Evolutionary conservation across 306 rosid genomes (phyloP).

Genomic region (Cicer chorassanicum): DNA sequence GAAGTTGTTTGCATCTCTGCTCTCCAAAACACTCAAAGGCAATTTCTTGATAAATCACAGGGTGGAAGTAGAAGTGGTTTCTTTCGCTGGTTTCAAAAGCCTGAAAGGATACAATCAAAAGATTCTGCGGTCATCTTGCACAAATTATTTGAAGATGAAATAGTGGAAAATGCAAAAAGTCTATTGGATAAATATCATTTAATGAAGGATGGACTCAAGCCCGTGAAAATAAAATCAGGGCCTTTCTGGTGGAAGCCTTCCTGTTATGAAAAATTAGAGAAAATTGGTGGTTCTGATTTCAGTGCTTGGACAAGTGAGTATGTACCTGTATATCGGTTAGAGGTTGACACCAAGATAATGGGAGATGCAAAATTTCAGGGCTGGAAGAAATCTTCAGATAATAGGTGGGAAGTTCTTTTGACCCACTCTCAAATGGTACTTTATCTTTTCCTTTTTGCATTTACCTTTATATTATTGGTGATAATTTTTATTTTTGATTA

Average conservation of each 20-base stretch:
- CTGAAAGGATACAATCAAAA: constrained; percentile 61
- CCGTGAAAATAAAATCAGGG: constrained; percentile 49
- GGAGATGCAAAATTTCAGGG: constrained; percentile 70
- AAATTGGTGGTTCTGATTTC: constrained; percentile 86
- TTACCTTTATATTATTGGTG: constrained; percentile 28
- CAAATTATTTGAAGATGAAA: constrained; percentile 73
- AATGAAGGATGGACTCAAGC: constrained; percentile 52
- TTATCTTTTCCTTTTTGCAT: constrained; percentile 50
- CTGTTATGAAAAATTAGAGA: constrained; percentile 66
- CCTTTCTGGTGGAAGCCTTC: constrained; percentile 73
- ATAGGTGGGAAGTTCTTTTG: constrained; percentile 84
- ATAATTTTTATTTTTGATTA: neutral
- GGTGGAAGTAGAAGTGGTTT: constrained; percentile 54
- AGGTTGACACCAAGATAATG: constrained; percentile 62
- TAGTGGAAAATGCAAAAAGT: constrained; percentile 78
- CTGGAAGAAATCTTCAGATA: constrained; percentile 69
- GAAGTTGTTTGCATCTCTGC: constrained; percentile 78
- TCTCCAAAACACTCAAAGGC: constrained; percentile 70
- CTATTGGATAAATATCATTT: constrained; percentile 63
- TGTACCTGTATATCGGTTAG: constrained; percentile 78
- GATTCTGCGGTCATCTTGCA: constrained; percentile 70
- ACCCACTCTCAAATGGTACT: constrained; percentile 97
- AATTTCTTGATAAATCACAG: constrained; percentile 59
- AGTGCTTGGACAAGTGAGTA: constrained; percentile 83
- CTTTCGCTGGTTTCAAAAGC: constrained; percentile 68